phyloP scores from a whole-genome alignment of 768 basidiomycete species.

The Tricholomella constricta region DNA sequence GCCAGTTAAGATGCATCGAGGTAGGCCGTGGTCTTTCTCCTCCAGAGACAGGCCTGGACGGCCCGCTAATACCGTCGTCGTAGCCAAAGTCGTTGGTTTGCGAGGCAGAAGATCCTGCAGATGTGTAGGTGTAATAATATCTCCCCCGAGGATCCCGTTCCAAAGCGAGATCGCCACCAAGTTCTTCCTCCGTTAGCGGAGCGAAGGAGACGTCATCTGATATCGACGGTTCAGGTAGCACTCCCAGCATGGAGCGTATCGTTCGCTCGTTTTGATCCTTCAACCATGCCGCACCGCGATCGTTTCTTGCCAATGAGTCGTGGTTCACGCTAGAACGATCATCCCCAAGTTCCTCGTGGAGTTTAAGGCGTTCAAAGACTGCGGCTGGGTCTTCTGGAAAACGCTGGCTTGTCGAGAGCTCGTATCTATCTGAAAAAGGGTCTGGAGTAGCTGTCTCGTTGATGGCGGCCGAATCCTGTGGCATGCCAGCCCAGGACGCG shows the following conservation, averaged over 20 bases:
- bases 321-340: constrained; percentile 43
- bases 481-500: background rate
- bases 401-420: constrained; percentile 27
- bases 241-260: constrained; percentile 61
- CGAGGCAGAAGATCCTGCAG: constrained; percentile 49
- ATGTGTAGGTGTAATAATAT: constrained; percentile 75
- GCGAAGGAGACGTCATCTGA: constrained; percentile 51
- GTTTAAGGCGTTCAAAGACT: constrained; percentile 59
- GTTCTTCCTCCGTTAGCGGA: constrained; percentile 37
- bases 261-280: constrained; percentile 76
- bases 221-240: constrained; percentile 57
- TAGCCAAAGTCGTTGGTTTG: constrained; percentile 55
- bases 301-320: constrained; percentile 50
- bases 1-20: constrained; percentile 68
- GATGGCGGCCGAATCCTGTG: background rate
- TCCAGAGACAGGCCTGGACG: constrained; percentile 21
- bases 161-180: constrained; percentile 65
- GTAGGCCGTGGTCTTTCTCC: constrained; percentile 51
- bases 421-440: constrained; percentile 32
- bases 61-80: constrained; percentile 44
- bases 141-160: constrained; percentile 68
- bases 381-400: constrained; percentile 45
- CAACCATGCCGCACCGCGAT: constrained; percentile 80
- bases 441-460: background rate
- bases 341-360: constrained; percentile 45